A percentile compares a stretch with the other conserved stretches of the same genome.
phyloP scores from a whole-genome alignment of 805 yeast species.

The Candida maltosa region DNA sequence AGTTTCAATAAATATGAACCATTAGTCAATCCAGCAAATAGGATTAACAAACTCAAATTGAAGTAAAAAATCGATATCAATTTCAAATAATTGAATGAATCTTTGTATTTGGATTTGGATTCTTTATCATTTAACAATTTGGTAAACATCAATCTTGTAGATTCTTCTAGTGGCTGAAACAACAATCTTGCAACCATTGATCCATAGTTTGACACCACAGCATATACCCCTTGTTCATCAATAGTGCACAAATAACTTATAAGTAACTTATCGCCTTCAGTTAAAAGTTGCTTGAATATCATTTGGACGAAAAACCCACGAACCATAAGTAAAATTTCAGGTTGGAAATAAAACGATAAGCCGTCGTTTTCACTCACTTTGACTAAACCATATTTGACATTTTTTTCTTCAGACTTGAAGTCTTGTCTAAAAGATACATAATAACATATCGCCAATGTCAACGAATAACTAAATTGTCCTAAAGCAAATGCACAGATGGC shows the following conservation, averaged over 20 bases:
- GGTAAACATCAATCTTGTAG: constrained; percentile 70
- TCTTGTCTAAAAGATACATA: constrained; percentile 5
- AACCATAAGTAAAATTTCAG: constrained; percentile 47
- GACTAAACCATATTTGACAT: constrained; percentile 7
- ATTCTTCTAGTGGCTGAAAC: constrained; percentile 89
- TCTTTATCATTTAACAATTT: constrained; percentile 22
- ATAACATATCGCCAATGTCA: constrained; percentile 30
- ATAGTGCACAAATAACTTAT: constrained; percentile 67
- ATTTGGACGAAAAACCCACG: constrained; percentile 68
- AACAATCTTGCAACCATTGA: constrained; percentile 80
- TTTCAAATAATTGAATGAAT: constrained; percentile 13
- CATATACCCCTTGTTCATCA: constrained; percentile 84
- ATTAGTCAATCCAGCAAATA: constrained; percentile 72
- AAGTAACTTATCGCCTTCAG: constrained; percentile 87
- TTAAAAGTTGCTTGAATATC: constrained; percentile 78
- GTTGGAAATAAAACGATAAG: constrained; percentile 39
- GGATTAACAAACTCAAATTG: constrained; percentile 61
- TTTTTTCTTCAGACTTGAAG: constrained; percentile 2
- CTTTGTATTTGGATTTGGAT: no score
- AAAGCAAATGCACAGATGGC: constrained; percentile 67
- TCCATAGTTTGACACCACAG: constrained; percentile 88
- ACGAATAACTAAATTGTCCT: constrained; percentile 70
- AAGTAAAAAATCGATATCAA: constrained; percentile 53
- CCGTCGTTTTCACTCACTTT: constrained; percentile 13
- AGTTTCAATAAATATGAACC: constrained; percentile 60